Evolutionary conservation across 2,329 filamentous ascomycete species (phyloP).

Genomic region (Apiospora koreana): DNA sequence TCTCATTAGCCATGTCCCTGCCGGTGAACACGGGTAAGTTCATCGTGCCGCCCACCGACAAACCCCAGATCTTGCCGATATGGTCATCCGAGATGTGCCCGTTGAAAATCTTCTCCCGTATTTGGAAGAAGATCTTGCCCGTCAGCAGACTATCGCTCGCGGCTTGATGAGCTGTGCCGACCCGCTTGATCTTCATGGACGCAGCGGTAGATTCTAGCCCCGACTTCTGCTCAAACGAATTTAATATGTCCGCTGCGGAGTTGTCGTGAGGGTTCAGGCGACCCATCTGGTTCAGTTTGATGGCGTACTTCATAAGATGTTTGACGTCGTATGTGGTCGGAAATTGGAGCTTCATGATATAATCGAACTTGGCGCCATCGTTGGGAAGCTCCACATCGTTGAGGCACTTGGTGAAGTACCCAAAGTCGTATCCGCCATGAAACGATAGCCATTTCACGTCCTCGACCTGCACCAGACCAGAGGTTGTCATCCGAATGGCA

Average conservation of each 20-base stretch:
- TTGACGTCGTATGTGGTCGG: conserved; percentile 95
- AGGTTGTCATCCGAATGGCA: conserved; percentile 85
- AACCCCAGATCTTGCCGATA: conserved; percentile 87
- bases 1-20: conserved; percentile 18
- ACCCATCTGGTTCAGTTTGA: conserved; percentile 65
- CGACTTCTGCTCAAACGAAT: conserved; percentile 86
- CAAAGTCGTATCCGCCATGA: conserved; percentile 97
- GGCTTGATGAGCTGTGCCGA: conserved; percentile 87
- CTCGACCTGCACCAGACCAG: conserved; percentile 83
- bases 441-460: conserved; percentile 97
- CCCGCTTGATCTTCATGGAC: conserved; percentile 84
- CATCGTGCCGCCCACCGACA: conserved; percentile 69
- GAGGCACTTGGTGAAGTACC: conserved; percentile 93
- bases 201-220: conserved; percentile 93
- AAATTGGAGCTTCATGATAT: conserved; percentile 89
- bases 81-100: conserved; percentile 80
- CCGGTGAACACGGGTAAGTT: conserved; percentile 10
- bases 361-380: conserved; percentile 82
- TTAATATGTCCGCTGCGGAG: conserved; percentile 71
- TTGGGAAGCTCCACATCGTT: conserved; percentile 80
- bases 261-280: conserved; percentile 65
- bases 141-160: conserved; percentile 93
- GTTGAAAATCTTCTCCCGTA: conserved; percentile 85
- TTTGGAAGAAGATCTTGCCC: conserved; percentile 91
- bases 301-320: conserved; percentile 90